Conservation (phyloP, 2,329 filamentous ascomycete genomes). For the Diaporthe sp. region DNA sequence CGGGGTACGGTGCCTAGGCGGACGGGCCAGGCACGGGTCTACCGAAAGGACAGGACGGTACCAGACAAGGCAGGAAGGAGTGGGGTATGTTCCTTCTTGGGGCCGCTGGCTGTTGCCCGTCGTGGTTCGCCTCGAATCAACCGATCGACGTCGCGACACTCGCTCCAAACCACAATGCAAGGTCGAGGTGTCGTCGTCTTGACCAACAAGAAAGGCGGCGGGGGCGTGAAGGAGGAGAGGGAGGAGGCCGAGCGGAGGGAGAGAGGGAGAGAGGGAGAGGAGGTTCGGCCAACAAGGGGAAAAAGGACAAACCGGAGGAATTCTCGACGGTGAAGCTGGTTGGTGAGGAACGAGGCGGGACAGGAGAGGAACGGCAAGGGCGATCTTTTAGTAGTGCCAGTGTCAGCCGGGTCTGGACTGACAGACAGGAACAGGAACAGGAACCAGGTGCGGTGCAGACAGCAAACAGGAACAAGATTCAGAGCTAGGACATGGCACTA, state of each 20-base stretch:
- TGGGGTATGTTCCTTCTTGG: slow-evolving; percentile 32
- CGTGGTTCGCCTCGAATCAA: slow-evolving; percentile 27
- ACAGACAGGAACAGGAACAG: slow-evolving; percentile 16
- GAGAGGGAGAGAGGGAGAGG: slow-evolving; percentile 16
- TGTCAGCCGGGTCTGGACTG: slow-evolving; percentile 30
- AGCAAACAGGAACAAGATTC: slow-evolving; percentile 16
- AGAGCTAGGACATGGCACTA: neutral
- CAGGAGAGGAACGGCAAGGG: slow-evolving; percentile 35
- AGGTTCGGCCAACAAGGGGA: slow-evolving; percentile 11
- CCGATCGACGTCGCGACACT: slow-evolving; percentile 18
- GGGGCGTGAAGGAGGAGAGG: slow-evolving; percentile 8
- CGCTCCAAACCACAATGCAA: neutral
- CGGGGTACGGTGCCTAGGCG: slow-evolving; percentile 10
- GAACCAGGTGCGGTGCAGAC: neutral
- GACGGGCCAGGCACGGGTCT: slow-evolving; percentile 27
- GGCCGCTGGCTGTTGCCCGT: slow-evolving; percentile 13
- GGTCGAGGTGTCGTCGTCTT: slow-evolving; percentile 21
- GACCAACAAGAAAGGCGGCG: slow-evolving; percentile 22
- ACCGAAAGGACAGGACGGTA: neutral
- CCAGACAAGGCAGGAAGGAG: slow-evolving; percentile 31
- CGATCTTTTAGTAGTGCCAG: slow-evolving; percentile 32
- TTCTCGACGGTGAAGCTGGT: slow-evolving; percentile 38
- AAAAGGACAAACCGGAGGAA: slow-evolving; percentile 34
- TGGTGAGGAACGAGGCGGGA: slow-evolving; percentile 27
- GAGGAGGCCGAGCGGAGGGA: slow-evolving; percentile 19